Evolutionary conservation across 352 stramenopile species (phyloP), one percentile per base, ranked within the genome.

Genomic region (Blastocystis sp.): DNA sequence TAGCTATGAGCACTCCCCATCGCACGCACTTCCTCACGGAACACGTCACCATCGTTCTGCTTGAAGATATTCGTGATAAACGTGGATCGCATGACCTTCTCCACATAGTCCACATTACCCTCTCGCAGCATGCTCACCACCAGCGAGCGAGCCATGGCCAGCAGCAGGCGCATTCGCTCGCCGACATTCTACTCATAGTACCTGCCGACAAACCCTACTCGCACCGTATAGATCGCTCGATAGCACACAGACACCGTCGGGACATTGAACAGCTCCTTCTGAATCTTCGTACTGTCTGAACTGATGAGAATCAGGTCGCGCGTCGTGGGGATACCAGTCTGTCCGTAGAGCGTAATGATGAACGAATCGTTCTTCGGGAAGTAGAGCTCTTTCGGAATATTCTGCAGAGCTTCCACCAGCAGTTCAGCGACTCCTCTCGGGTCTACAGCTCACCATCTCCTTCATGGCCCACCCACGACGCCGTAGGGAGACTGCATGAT

Each of bases 1-100:
- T 84, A 47, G 23, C 15, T 13, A 23, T 66, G 23, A 84, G 4
- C 2, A 29, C 20, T 41, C 0, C 6, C 2, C 5, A 15, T 2
- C 3, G 2, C 26, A 50, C 34, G 7, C 34, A 84, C 73, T 43
- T 84, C 73, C 26, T 84, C 73, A 2, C 55, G 26, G 73, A 84
- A 84, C 3, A 84, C 47, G 23, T 84, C 73, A 15, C 73, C 73
- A 37, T 84, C 73, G 15, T 84, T 53, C 50, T 84, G 73, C 54
- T 64, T 84, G 50, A 84, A 84, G 53, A 84, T 84, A 4, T 84
- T 84, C 26, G 73, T 66, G 26, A 84, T 84, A 34, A 84, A 84
- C 23, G 55, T 61, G 56, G 73, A 84, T 6, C 20, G 41, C 73
- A 84, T 84, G 8, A 84, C 56, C 50, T 68, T 66, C 50, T 84